Percentiles rank a stretch among this genome's conserved stretches.
Conservation (phyloP, 2,329 filamentous ascomycete genomes). For the Stemphylium beticola region DNA sequence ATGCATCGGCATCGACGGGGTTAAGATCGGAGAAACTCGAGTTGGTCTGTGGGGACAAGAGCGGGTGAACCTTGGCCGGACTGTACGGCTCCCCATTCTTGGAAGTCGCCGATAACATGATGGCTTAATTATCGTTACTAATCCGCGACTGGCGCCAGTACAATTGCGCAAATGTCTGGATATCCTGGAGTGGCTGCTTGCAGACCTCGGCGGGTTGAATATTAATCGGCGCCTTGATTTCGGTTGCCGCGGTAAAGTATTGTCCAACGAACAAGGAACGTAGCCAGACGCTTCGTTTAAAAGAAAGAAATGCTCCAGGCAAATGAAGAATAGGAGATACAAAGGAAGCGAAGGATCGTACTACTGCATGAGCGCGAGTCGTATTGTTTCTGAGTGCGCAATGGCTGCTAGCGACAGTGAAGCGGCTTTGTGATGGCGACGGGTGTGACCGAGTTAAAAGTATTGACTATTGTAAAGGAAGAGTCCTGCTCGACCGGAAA, state of each 20-base stretch:
- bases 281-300: conserved; percentile 40
- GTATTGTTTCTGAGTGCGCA: conserved; percentile 22
- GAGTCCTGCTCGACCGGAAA: conserved; percentile 40
- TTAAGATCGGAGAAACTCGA: conserved; percentile 43
- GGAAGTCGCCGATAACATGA: conserved; percentile 31
- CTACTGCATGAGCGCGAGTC: conserved; percentile 41
- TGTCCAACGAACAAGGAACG: conserved; percentile 32
- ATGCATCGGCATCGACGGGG: conserved; percentile 34
- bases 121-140: conserved; percentile 4
- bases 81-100: conserved; percentile 42
- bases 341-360: conserved; percentile 25
- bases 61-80: conserved; percentile 43
- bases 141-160: not conserved
- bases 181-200: conserved; percentile 1
- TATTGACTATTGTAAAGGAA: conserved; percentile 28
- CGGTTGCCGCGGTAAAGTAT: conserved; percentile 18
- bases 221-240: conserved; percentile 5
- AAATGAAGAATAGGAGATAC: conserved; percentile 20
- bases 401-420: conserved; percentile 13
- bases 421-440: conserved; percentile 11
- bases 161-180: conserved; percentile 1
- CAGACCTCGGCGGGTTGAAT: conserved; percentile 11
- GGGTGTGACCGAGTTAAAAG: conserved; percentile 10
- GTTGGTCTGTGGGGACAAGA: conserved; percentile 41
- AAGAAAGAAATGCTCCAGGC: conserved; percentile 33